Evolutionary conservation across 345 rosid genomes (phyloP), one percentile per base, ranked within the genome.

Genomic region (Dipteronia sinensis): DNA sequence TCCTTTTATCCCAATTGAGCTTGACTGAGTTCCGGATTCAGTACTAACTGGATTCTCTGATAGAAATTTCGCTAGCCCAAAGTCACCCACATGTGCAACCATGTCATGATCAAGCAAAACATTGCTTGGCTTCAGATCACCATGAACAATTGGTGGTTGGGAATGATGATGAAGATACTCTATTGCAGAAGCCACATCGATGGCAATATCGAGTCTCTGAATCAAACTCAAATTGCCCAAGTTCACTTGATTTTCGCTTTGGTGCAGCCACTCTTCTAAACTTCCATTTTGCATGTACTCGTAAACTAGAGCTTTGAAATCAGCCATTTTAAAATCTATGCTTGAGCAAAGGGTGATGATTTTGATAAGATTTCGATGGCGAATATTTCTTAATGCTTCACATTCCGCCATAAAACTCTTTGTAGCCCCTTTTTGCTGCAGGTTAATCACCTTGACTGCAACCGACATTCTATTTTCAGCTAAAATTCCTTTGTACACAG

Each of bases 331-430:
- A 16, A 0, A 49, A 25, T 69, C 61, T 12, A 27, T 69, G 22
- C 81, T 83, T 0, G 79, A 83, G 71, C 88, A 87, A 10, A 55
- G 73, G 6, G 89, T 81, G 19, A 87, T 12, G 44, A 88, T 11
- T 69, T 84, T 84, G 71, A 66, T 83, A 87, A 10, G 44, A 88
- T 11, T 69, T 84, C 83, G 71, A 66, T 83, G 91, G 31, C 84
- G 77, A 27, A 82, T 56, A 15, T 46, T 84, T 55, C n/a, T 22
- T 31, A 90, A 59, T 0, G 84, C 77, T 73, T 87, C 69, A 69
- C 89, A 87, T 77, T 88, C 90, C 4, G 87, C 86, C 17, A 86
- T 13, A 38, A 87, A 90, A 17, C 89, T 90, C 80, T 77, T 79
- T 1, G 47, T 67, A 31, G 87, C 93, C 73, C 86, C 88, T 69